Percentiles rank a stretch among this genome's conserved stretches.
These are phyloP conservation scores for Cladochytrium replicatum DNA, from an alignment of 192 early-diverging fungal genomes.

Conservation along the genomic window DNA sequence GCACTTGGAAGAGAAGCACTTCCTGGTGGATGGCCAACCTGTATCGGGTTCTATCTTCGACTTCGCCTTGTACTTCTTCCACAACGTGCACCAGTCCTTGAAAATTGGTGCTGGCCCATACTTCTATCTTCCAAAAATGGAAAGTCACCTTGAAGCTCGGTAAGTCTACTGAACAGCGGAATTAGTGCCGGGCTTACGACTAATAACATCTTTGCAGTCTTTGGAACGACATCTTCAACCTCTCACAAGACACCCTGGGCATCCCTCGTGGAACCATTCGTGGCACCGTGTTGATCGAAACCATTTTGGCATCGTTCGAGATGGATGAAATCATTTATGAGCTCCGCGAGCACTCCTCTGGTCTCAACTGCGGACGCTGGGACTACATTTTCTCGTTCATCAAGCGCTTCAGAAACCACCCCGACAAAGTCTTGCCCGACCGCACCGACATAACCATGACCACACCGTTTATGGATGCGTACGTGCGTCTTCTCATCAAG, in stretches of 20 bases:
- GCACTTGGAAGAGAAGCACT: constrained; percentile 96
- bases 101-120: constrained; percentile 88
- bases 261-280: constrained; percentile 94
- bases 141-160: constrained; percentile 87
- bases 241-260: constrained; percentile 80
- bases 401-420: constrained; percentile 90
- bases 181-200: not conserved
- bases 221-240: constrained; percentile 98
- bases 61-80: constrained; percentile 98
- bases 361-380: constrained; percentile 98
- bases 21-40: constrained; percentile 85
- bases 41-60: constrained; percentile 95
- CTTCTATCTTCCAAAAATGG: constrained; percentile 99
- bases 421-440: constrained; percentile 79
- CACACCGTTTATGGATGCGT: constrained; percentile 96
- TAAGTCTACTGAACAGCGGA: constrained; percentile 4
- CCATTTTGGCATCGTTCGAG: constrained; percentile 91
- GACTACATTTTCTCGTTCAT: constrained; percentile 99
- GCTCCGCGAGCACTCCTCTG: constrained; percentile 94
- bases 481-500: constrained; percentile 93
- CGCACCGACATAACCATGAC: constrained; percentile 89
- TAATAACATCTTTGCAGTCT: constrained; percentile 54
- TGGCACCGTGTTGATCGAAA: constrained; percentile 94
- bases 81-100: constrained; percentile 81
- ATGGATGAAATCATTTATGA: constrained; percentile 99